Conservation (phyloP, 768 basidiomycete species). For the Tricholoma matsutake region DNA sequence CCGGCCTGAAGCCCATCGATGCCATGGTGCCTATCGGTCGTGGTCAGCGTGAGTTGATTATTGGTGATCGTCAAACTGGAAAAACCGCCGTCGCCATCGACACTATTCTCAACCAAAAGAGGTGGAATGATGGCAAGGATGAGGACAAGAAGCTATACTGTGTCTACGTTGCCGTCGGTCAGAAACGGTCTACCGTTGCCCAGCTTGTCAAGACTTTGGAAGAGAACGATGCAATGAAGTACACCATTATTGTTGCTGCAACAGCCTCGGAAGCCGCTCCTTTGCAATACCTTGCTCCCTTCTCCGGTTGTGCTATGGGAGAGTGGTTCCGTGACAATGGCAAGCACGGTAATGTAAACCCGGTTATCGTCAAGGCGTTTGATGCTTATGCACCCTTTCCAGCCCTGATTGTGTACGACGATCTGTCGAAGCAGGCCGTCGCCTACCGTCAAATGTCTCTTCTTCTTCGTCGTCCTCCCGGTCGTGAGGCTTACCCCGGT, state of each 20-base stretch:
- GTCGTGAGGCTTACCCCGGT: conserved; percentile 99
- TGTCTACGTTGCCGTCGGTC: conserved; percentile 98
- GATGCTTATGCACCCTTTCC: conserved; percentile 10
- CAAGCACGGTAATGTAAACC: conserved; percentile 78
- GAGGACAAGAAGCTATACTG: conserved; percentile 99
- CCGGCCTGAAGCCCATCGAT: conserved; percentile 99
- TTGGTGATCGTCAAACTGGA: conserved; percentile 99
- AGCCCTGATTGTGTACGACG: conserved; percentile 99
- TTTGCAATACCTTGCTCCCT: conserved; percentile 98
- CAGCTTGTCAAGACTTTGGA: conserved; percentile 99
- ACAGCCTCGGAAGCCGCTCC: conserved; percentile 99
- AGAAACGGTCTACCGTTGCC: conserved; percentile 99
- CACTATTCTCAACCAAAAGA: conserved; percentile 99
- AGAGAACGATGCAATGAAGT: conserved; percentile 99
- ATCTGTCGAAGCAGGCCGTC: conserved; percentile 99
- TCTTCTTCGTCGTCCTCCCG: conserved; percentile 98
- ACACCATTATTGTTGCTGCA: conserved; percentile 98
- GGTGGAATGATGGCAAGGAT: conserved; percentile 98
- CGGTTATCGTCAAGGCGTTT: background rate
- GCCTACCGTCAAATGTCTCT: conserved; percentile 99
- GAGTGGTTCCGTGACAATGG: conserved; percentile 99
- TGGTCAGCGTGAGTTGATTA: conserved; percentile 99
- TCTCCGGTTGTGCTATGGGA: conserved; percentile 99
- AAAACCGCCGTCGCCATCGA: conserved; percentile 99
- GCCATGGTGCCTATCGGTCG: conserved; percentile 99